phyloP scores from a whole-genome alignment of 345 rosid genomes.

The Bruguiera gymnorhiza region DNA sequence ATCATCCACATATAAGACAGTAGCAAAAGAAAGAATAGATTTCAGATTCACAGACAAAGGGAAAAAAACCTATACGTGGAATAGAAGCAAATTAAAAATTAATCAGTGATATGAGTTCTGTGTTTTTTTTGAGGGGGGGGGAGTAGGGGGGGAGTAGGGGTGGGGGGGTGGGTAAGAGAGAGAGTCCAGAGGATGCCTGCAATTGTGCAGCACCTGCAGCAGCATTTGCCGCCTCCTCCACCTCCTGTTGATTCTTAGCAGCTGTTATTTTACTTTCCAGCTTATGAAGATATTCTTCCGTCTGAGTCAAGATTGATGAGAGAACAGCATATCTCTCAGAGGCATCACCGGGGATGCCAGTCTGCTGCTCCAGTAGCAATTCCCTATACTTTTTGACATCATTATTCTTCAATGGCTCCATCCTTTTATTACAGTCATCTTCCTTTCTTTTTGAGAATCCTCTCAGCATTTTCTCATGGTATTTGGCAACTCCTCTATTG shows the following conservation, averaged over 20 bases:
- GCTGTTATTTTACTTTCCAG: slow-evolving; percentile 91
- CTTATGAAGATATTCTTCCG: slow-evolving; percentile 92
- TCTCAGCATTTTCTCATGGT: slow-evolving; percentile 93
- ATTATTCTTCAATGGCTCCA: slow-evolving; percentile 99
- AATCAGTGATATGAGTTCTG: no score
- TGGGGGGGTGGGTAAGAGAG: neutral
- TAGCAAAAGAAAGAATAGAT: neutral
- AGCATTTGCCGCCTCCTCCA: slow-evolving; percentile 94
- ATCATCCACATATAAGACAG: neutral
- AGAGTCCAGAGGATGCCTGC: slow-evolving; percentile 46
- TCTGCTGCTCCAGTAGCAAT: slow-evolving; percentile 97
- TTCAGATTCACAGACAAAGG: neutral
- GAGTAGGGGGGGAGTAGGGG: no score
- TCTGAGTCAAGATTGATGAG: slow-evolving; percentile 90
- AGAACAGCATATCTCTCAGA: slow-evolving; percentile 95
- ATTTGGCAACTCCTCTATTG: slow-evolving; percentile 97
- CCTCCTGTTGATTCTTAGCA: slow-evolving; percentile 95
- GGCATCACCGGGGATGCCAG: slow-evolving; percentile 82
- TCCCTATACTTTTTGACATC: slow-evolving; percentile 99
- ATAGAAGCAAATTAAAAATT: neutral
- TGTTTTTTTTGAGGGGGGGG: no score
- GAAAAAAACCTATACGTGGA: neutral
- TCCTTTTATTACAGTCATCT: slow-evolving; percentile 91
- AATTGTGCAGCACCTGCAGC: slow-evolving; percentile 88
- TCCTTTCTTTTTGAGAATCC: slow-evolving; percentile 94